Conservation (phyloP, 1,284 basidiomycete species). For the Athelia sp. region DNA sequence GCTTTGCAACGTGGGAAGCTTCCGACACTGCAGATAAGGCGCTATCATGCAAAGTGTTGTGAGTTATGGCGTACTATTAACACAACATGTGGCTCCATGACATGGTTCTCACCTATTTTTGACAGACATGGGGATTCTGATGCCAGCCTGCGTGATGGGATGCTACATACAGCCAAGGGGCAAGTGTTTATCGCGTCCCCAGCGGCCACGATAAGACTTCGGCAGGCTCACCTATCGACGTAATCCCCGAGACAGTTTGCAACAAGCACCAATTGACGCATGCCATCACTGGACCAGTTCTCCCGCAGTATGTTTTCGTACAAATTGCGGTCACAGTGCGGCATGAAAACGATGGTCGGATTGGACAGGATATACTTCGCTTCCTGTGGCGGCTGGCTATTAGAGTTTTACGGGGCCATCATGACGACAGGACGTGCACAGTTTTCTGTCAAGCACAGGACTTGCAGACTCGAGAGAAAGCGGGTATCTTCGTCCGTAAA, state of each 20-base stretch:
- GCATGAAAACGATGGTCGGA: conserved; percentile 69
- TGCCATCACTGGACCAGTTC: conserved; percentile 45
- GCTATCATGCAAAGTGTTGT: conserved; percentile 25
- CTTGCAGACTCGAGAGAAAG: conserved; percentile 44
- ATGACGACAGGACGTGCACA: conserved; percentile 37
- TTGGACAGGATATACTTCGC: background rate
- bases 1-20: conserved; percentile 40
- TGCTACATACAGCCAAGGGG: background rate
- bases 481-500: conserved; percentile 55
- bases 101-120: conserved; percentile 1
- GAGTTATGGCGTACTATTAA: conserved; percentile 10
- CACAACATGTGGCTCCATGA: background rate
- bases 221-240: background rate
- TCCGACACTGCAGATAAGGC: conserved; percentile 36
- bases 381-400: conserved; percentile 9
- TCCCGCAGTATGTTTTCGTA: conserved; percentile 60
- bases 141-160: background rate
- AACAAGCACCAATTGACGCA: background rate
- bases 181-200: background rate
- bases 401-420: conserved; percentile 18
- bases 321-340: conserved; percentile 66
- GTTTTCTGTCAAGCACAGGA: conserved; percentile 46
- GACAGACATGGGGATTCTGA: conserved; percentile 1
- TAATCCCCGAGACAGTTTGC: background rate
- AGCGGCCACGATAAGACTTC: background rate